Conservation (phyloP, 805 yeast genomes). For the Komagataella populi region DNA sequence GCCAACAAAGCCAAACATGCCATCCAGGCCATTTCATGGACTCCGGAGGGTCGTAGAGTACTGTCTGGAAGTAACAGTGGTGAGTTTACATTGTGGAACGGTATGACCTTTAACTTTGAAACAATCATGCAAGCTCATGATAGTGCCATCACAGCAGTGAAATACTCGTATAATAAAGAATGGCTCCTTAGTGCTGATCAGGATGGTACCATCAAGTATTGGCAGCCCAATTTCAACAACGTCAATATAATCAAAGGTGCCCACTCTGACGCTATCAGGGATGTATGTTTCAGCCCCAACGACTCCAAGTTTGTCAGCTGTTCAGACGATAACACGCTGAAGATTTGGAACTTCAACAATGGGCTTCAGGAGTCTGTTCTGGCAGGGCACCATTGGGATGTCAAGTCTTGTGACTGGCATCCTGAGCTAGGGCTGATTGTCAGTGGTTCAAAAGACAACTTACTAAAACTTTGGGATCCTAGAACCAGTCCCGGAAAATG, state of each 20-base stretch:
- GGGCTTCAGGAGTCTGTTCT: conserved; percentile 71
- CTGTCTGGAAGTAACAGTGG: conserved; percentile 88
- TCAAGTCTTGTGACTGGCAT: conserved; percentile 96
- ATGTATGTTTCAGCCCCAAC: conserved; percentile 78
- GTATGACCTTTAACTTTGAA: conserved; percentile 88
- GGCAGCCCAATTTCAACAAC: conserved; percentile 98
- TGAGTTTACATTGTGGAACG: conserved; percentile 95
- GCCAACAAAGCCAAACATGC: conserved; percentile 88
- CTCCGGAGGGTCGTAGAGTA: conserved; percentile 89
- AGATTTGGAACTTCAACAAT: conserved; percentile 90
- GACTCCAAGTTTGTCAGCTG: conserved; percentile 89
- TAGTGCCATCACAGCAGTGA: conserved; percentile 64
- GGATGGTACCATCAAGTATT: conserved; percentile 80
- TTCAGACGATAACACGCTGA: conserved; percentile 82
- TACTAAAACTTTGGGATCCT: conserved; percentile 94
- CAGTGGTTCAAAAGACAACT: conserved; percentile 90
- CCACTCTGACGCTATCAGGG: conserved; percentile 75
- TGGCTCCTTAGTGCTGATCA: conserved; percentile 94
- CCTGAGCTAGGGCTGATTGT: conserved; percentile 75
- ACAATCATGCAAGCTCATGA: conserved; percentile 99
- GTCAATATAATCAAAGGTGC: conserved; percentile 65
- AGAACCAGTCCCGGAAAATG: conserved; percentile 44
- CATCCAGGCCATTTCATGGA: conserved; percentile 84
- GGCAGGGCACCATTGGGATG: conserved; percentile 98
- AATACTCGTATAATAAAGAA: conserved; percentile 81